Evolutionary conservation across 257 asterid genomes (phyloP).

Genomic region (Knoxia roxburghii): DNA sequence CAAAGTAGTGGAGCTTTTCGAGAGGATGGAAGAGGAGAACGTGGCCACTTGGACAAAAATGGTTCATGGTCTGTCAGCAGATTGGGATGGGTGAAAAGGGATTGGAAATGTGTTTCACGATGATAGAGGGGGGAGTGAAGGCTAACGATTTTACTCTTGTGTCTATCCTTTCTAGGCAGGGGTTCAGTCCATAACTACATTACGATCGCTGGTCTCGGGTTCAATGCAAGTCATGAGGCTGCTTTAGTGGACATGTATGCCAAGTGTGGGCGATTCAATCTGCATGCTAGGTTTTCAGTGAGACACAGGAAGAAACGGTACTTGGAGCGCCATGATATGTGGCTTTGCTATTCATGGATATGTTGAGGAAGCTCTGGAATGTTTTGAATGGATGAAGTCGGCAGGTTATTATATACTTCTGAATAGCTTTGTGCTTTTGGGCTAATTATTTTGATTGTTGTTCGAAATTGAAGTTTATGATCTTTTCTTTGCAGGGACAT

Average conservation of each 20-base stretch:
- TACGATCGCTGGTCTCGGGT: conserved; percentile 12
- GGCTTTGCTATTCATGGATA: conserved; percentile 41
- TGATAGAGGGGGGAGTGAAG: conserved; percentile 28
- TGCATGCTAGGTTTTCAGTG: conserved; percentile 27
- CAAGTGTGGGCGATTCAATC: conserved; percentile 34
- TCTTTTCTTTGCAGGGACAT: conserved; percentile 23
- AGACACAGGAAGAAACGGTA: conserved; percentile 27
- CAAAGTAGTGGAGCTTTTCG: conserved; percentile 30
- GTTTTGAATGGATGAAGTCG: conserved; percentile 31
- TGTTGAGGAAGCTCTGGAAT: conserved; percentile 28
- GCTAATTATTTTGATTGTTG: neutral
- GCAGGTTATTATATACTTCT: conserved; percentile 17
- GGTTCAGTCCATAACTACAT: conserved; percentile 19
- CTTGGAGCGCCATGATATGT: conserved; percentile 41
- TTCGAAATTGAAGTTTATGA: neutral
- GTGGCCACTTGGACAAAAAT: conserved; percentile 43
- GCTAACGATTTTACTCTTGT: conserved; percentile 36
- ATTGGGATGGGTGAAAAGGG: conserved; percentile 35
- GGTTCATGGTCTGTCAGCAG: conserved; percentile 26
- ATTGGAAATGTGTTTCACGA: conserved; percentile 24
- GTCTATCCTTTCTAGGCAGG: conserved; percentile 33
- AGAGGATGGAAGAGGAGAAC: conserved; percentile 31
- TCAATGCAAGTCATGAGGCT: conserved; percentile 27
- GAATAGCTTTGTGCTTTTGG: neutral
- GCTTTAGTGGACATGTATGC: conserved; percentile 43